Percentiles rank a stretch among this genome's conserved stretches.
phyloP scores from a whole-genome alignment of 2,329 filamentous ascomycete genomes.

The Chaetomium olivaceum region DNA sequence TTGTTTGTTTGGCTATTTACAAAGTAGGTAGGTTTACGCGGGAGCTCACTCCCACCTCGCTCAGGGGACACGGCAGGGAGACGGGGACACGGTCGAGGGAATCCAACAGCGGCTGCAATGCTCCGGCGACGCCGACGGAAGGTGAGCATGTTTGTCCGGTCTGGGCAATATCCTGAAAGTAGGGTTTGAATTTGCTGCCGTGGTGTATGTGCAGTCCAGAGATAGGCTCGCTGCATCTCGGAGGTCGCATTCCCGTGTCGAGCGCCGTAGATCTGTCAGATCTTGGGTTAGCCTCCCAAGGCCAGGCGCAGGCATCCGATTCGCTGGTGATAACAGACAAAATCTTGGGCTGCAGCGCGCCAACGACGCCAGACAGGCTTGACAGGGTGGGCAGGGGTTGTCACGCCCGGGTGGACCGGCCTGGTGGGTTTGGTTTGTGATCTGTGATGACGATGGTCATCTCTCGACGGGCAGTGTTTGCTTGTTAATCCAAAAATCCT shows the following conservation, averaged over 20 bases:
- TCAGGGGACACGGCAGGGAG: background rate
- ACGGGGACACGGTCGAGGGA: background rate
- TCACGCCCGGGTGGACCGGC: background rate
- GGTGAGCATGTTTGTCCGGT: background rate
- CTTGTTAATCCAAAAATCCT: background rate
- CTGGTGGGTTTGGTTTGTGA: background rate
- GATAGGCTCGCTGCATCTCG: constrained; percentile 8
- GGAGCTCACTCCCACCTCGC: too few species aligned
- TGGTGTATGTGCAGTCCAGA: background rate
- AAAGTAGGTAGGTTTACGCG: background rate
- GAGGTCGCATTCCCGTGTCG: constrained; percentile 8
- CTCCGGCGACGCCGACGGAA: background rate
- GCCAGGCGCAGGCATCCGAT: constrained; percentile 18
- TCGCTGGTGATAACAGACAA: constrained; percentile 15
- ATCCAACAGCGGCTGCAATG: background rate
- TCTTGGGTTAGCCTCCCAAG: constrained; percentile 24
- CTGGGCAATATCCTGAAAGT: background rate
- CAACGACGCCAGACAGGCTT: background rate
- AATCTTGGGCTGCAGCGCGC: constrained; percentile 10
- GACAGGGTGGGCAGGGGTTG: background rate
- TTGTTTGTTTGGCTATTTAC: background rate
- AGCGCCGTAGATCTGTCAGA: constrained; percentile 22
- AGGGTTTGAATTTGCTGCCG: background rate
- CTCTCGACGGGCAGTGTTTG: background rate
- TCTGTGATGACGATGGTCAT: background rate